phyloP scores from a whole-genome alignment of 1,284 basidiomycete genomes.

The Ceraceosorus guamensis region DNA sequence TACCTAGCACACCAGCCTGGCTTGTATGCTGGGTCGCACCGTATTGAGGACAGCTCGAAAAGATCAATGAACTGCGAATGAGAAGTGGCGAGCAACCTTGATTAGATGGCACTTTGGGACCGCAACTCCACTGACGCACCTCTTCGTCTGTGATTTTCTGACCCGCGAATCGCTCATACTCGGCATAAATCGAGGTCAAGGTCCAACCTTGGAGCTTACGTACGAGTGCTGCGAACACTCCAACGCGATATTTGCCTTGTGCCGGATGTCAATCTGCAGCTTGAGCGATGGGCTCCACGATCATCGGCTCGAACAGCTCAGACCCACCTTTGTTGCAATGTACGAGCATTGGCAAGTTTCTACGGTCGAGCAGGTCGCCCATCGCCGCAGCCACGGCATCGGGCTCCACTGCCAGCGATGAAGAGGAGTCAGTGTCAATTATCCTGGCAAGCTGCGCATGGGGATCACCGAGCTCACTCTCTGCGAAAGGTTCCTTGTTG shows the following conservation, averaged over 20 bases:
- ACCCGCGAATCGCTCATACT: slow-evolving; percentile 43
- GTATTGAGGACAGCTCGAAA: slow-evolving; percentile 6
- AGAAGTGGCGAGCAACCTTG: not conserved
- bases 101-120: not conserved
- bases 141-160: slow-evolving; percentile 42
- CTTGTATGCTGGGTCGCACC: slow-evolving; percentile 1
- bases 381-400: slow-evolving; percentile 28
- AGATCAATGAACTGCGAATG: slow-evolving; percentile 10
- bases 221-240: slow-evolving; percentile 37
- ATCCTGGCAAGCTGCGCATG: not conserved
- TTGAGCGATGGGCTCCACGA: slow-evolving; percentile 5
- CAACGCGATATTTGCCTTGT: slow-evolving; percentile 37
- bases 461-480: slow-evolving; percentile 21
- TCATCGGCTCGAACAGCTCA: too few species aligned
- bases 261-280: not conserved
- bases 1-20: slow-evolving; percentile 7
- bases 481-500: slow-evolving; percentile 46
- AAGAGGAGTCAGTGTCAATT: not conserved
- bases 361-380: slow-evolving; percentile 23
- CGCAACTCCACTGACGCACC: slow-evolving; percentile 11
- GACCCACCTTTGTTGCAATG: slow-evolving; percentile 45
- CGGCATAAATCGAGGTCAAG: slow-evolving; percentile 44
- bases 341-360: slow-evolving; percentile 39
- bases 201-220: slow-evolving; percentile 44
- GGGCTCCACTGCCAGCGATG: slow-evolving; percentile 24